Base-by-base conservation (phyloP, 2,329 filamentous ascomycete species). In the Xylariaceae sp. region DNA sequence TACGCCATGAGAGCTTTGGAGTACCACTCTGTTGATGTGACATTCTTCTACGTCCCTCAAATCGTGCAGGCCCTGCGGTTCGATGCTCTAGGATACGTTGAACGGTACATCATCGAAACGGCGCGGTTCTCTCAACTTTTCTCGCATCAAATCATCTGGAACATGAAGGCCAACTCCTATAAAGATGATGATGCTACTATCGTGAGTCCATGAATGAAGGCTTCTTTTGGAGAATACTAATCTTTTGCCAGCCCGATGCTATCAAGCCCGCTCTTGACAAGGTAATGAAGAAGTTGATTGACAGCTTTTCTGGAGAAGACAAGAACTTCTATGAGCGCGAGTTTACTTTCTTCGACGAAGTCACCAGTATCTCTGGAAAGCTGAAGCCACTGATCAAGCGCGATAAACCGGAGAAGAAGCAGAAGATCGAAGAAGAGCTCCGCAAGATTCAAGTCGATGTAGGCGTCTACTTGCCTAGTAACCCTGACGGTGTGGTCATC, bases 61-160 rank as follows among this genome's bases (percentile, higher is more conserved):
- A 95, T 99, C 67, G 94, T 99, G 11, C 94, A 99, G 73, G 89
- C 90, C 49, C 82, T 99, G 49, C 88, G 94, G 56, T 97, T 97
- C 68, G 94, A 99, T 78, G 84, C 83, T 10, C 80, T 99, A 23
- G 94, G 94, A 58, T 99, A 99, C 71, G 92, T 97, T 1, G 92
- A 97, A 74, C 85, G 93, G 50, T 99, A 97, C 71, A 97, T 99
- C 57, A 81, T 97, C 13, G 94, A 99, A 76, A 97, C 95, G 0
- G 94, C 92, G 1, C 93, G 95, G 68, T 92, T 96, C 70, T 97
- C 94, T n/a, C 94, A 97, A 73, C 78, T 97, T 7, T 99, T 99
- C 74, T 93, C 95, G 2, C 95, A 99, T 73, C 94, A 99, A 70
- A 97, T 99, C 66, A 99, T 99, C 71, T 99, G 95, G 94, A 99